These are phyloP conservation scores for Aspergillus costaricaensis DNA, from an alignment of 2,329 filamentous ascomycete genomes.

Conservation along the genomic window DNA sequence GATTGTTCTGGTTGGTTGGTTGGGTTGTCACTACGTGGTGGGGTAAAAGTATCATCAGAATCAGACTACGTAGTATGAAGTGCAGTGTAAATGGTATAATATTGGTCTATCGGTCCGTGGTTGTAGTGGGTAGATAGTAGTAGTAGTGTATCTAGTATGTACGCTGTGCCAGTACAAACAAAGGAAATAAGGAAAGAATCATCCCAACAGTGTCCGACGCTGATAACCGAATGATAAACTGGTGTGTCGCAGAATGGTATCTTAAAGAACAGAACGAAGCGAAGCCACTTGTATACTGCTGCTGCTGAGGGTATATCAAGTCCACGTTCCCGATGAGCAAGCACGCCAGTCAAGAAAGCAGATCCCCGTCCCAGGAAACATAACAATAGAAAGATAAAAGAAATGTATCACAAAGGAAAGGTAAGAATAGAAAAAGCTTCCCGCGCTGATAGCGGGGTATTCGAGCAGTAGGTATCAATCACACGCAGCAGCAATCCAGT, in stretches of 20 bases:
- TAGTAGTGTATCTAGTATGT: neutral
- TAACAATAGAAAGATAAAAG: constrained; percentile 3
- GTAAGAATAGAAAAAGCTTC: constrained; percentile 22
- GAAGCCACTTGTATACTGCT: constrained; percentile 28
- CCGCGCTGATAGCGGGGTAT: constrained; percentile 21
- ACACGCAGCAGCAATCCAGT: constrained; percentile 30
- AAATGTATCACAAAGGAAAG: constrained; percentile 20
- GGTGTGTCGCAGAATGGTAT: constrained; percentile 39
- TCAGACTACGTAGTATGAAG: neutral
- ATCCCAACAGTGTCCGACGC: constrained; percentile 17
- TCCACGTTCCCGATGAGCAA: constrained; percentile 22
- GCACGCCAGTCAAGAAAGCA: constrained; percentile 8
- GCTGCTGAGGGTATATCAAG: constrained; percentile 12
- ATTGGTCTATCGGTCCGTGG: neutral
- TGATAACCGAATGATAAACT: constrained; percentile 12
- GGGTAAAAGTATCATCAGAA: too few species aligned
- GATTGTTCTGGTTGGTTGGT: too few species aligned
- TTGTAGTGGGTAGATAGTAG: neutral
- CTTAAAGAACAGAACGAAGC: constrained; percentile 31
- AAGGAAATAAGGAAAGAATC: constrained; percentile 22
- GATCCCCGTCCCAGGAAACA: constrained; percentile 15
- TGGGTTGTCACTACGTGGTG: too few species aligned
- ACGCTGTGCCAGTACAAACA: neutral
- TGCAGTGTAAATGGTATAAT: neutral
- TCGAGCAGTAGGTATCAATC: constrained; percentile 15